phyloP scores from a whole-genome alignment of 2,329 filamentous ascomycete genomes.

The Decorospora gaudefroyi region DNA sequence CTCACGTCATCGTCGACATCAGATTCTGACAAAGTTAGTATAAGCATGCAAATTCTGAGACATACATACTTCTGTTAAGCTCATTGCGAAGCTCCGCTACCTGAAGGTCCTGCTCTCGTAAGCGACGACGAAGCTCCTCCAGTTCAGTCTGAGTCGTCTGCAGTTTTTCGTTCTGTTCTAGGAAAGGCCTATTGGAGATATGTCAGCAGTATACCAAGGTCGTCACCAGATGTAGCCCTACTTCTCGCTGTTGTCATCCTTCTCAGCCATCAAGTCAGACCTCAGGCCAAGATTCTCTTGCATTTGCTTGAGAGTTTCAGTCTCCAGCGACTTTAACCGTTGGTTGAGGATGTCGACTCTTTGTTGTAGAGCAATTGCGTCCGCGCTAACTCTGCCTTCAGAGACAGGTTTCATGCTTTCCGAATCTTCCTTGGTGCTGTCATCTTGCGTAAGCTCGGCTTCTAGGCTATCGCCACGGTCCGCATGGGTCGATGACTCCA shows the following conservation, averaged over 20 bases:
- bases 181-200: slow-evolving; percentile 35
- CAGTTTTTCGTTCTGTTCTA: slow-evolving; percentile 48
- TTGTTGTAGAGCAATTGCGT: slow-evolving; percentile 47
- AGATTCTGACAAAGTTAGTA: slow-evolving; percentile 26
- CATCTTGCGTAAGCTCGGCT: slow-evolving; percentile 48
- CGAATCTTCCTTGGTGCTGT: slow-evolving; percentile 34
- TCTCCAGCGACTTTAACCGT: slow-evolving; percentile 45
- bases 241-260: slow-evolving; percentile 45
- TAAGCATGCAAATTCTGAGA: not conserved
- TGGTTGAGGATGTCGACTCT: slow-evolving; percentile 48
- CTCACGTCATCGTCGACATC: slow-evolving; percentile 40
- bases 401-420: slow-evolving; percentile 18
- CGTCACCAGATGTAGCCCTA: slow-evolving; percentile 5
- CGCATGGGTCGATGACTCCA: slow-evolving; percentile 42
- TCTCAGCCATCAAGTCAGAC: slow-evolving; percentile 45
- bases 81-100: slow-evolving; percentile 45
- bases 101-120: slow-evolving; percentile 45
- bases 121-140: slow-evolving; percentile 41
- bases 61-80: slow-evolving; percentile 40
- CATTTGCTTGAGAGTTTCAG: slow-evolving; percentile 50
- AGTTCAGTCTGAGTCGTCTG: slow-evolving; percentile 43
- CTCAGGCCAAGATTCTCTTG: slow-evolving; percentile 48
- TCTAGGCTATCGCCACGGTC: slow-evolving; percentile 45
- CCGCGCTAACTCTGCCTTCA: slow-evolving; percentile 37
- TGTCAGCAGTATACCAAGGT: not conserved